Conservation (phyloP, 805 yeast species). For the Starmerella gropengiesseri region DNA sequence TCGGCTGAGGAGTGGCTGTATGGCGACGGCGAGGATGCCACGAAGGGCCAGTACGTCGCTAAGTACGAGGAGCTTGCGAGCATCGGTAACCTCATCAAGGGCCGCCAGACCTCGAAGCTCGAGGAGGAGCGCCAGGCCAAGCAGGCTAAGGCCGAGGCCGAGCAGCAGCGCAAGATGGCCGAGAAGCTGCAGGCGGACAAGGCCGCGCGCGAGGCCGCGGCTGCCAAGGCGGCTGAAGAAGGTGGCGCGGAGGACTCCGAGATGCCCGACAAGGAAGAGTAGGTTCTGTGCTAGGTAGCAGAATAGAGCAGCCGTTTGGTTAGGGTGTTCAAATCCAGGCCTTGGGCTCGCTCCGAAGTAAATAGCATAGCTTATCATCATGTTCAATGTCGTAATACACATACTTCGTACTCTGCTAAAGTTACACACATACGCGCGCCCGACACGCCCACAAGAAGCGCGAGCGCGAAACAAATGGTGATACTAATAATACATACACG, state of each 20-base stretch:
- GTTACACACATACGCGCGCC: too few species aligned
- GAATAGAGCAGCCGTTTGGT: too few species aligned
- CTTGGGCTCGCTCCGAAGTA: too few species aligned
- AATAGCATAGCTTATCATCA: too few species aligned
- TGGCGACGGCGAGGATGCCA: constrained; percentile 91
- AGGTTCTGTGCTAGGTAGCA: not conserved
- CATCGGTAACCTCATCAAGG: constrained; percentile 87
- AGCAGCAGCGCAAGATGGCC: constrained; percentile 70
- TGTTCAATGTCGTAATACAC: too few species aligned
- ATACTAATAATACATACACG: too few species aligned
- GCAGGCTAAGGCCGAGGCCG: constrained; percentile 79
- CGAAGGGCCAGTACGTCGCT: constrained; percentile 95
- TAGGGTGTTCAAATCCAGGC: too few species aligned
- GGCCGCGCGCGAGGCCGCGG: constrained; percentile 41
- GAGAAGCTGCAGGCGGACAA: constrained; percentile 73
- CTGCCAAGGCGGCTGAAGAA: constrained; percentile 29
- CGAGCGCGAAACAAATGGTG: too few species aligned
- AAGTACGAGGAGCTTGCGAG: constrained; percentile 95
- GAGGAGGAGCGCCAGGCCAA: constrained; percentile 89
- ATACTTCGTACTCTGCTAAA: too few species aligned
- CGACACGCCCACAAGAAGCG: too few species aligned
- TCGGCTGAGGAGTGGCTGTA: constrained; percentile 97
- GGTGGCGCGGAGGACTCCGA: constrained; percentile 26
- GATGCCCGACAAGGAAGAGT: constrained; percentile 17
- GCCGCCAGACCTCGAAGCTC: constrained; percentile 86